Evolutionary conservation across 176 grass and related monocot species (phyloP), one percentile per base, ranked within the genome.

Genomic region (Echinochloa phyllopogon): DNA sequence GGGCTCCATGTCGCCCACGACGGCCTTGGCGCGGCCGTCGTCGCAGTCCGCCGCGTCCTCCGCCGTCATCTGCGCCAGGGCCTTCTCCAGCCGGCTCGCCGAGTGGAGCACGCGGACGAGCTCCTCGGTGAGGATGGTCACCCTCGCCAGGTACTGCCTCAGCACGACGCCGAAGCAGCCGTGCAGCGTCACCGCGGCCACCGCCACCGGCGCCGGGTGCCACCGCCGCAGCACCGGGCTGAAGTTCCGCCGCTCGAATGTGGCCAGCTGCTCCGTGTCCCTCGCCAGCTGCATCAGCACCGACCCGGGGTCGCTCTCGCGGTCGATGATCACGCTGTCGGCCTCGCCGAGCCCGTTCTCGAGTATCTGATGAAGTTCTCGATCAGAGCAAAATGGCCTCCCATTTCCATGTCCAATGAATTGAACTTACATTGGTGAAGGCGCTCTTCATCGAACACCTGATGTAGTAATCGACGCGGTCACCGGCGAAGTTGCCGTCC

Each of bases 121-220:
- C 79, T 95, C 96, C 24, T 98, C 92, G 10, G 91, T 94, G 14
- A 98, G 88, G 74, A 89, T 87, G 21, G 40, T 84, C 51, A 89
- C 84, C 87, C 80, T 90, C 37, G 43, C 49, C 2, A 95, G 68
- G 80, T 95, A 95, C 76, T 89, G 70, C 86, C 92, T 81, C 69
- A 98, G 87, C 68, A 98, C 89, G 37, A 91, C 80, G 49, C 96
- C 93, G 77, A 89, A 98, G 82, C 93, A 98, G 72, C 82, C 80
- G 83, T 95, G 96, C 57, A 98, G 87, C 48, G 96, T 89, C 44
- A 84, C 86, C 43, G 89, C 89, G 0, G 93, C 96, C 5, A 90
- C 72, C 4, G 91, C 96, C 0, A 84, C 82, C 16, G 96, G 96
- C 24, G 85, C 83, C 0, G 89, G 75, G 58, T 95, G 96, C 89